A percentile compares a stretch with the other conserved stretches of the same genome.
Evolutionary conservation across 768 basidiomycete species (phyloP).

Genomic region (Tricholoma hemisulphureum): DNA sequence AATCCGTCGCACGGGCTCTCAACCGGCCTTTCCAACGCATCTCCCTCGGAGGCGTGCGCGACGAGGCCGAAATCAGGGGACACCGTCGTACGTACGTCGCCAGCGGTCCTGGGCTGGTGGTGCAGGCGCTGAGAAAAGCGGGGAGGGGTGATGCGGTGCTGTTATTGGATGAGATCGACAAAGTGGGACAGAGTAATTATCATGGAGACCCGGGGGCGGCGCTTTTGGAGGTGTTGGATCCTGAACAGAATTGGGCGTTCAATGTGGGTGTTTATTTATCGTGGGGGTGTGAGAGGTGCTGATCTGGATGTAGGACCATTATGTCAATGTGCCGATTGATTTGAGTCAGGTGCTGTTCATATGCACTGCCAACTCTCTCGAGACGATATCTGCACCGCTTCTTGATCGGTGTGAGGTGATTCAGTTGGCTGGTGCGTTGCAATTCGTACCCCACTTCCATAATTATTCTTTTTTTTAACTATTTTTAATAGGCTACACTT

Average conservation of each 20-base stretch:
- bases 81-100: slow-evolving; percentile 85
- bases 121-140: slow-evolving; percentile 83
- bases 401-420: slow-evolving; percentile 90
- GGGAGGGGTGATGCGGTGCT: slow-evolving; percentile 80
- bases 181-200: slow-evolving; percentile 81
- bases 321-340: slow-evolving; percentile 85
- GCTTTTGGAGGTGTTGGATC: slow-evolving; percentile 87
- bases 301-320: slow-evolving; percentile 68
- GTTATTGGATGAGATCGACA: slow-evolving; percentile 91
- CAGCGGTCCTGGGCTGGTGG: slow-evolving; percentile 79
- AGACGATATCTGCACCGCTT: slow-evolving; percentile 85
- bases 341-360: slow-evolving; percentile 88
- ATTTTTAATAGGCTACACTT: slow-evolving; percentile 79
- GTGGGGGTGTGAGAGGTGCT: background rate
- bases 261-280: slow-evolving; percentile 45
- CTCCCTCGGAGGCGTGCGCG: slow-evolving; percentile 87
- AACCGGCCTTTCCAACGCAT: slow-evolving; percentile 89
- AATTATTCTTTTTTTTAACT: background rate
- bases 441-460: background rate
- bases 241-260: slow-evolving; percentile 87
- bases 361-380: slow-evolving; percentile 87
- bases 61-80: slow-evolving; percentile 71
- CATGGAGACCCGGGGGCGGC: slow-evolving; percentile 93
- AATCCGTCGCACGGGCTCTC: slow-evolving; percentile 81
- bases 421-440: slow-evolving; percentile 61